A percentile compares a stretch with the other conserved stretches of the same genome.
These are phyloP conservation scores for Pseudonitzschia multiseries DNA, from an alignment of 108 stramenopile genomes.

Conservation along the genomic window DNA sequence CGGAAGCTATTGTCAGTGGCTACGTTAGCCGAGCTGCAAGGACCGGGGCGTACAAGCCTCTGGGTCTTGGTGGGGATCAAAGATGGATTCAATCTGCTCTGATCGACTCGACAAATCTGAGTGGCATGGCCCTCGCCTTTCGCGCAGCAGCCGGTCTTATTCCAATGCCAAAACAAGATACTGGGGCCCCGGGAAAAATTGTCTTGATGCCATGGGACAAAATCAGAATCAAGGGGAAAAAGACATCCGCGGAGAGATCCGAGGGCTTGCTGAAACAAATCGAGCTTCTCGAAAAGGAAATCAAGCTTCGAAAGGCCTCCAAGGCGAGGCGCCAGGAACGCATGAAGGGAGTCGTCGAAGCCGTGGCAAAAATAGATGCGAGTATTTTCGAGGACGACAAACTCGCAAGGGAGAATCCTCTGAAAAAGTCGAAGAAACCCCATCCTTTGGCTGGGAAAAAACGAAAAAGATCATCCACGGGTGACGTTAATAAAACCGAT, in stretches of 20 bases:
- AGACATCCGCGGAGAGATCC: slow-evolving; percentile 46
- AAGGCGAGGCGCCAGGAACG: slow-evolving; percentile 26
- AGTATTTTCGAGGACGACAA: slow-evolving; percentile 33
- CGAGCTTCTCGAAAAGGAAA: slow-evolving; percentile 44
- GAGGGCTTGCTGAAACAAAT: slow-evolving; percentile 42
- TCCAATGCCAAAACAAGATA: slow-evolving; percentile 53
- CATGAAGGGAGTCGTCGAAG: slow-evolving; percentile 20
- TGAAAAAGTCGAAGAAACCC: slow-evolving; percentile 31
- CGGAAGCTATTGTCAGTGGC: slow-evolving; percentile 67
- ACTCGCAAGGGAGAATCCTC: slow-evolving; percentile 38
- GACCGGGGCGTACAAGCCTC: slow-evolving; percentile 45
- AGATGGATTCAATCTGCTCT: slow-evolving; percentile 55
- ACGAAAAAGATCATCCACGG: neutral
- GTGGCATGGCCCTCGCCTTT: slow-evolving; percentile 87
- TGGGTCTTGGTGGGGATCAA: slow-evolving; percentile 46
- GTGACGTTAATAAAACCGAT: neutral
- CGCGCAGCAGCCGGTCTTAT: slow-evolving; percentile 81
- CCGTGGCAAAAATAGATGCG: slow-evolving; percentile 13
- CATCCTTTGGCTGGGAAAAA: slow-evolving; percentile 5
- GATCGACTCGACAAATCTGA: slow-evolving; percentile 70
- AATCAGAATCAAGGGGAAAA: slow-evolving; percentile 58
- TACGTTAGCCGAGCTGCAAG: slow-evolving; percentile 59
- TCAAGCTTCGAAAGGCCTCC: slow-evolving; percentile 22
- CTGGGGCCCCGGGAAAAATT: slow-evolving; percentile 37
- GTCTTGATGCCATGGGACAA: slow-evolving; percentile 63